phyloP scores from a whole-genome alignment of 176 grass and related monocot species.

The Musa acuminata region DNA sequence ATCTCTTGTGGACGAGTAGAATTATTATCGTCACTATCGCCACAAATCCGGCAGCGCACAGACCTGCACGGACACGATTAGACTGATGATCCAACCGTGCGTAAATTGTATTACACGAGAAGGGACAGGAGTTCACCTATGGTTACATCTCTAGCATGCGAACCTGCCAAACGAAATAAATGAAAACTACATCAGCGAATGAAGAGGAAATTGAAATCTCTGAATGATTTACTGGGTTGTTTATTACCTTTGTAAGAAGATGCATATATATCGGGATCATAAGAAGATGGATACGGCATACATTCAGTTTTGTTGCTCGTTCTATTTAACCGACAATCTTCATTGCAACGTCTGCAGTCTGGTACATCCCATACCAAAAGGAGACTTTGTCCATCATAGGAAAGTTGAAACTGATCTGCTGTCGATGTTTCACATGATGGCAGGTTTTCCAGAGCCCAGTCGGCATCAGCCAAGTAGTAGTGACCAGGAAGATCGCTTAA shows the following conservation, averaged over 20 bases:
- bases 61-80: not conserved
- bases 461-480: not conserved
- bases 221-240: no score
- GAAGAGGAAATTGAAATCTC: no score
- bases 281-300: rapidly evolving
- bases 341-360: not conserved
- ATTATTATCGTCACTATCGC: not conserved
- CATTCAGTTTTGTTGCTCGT: not conserved
- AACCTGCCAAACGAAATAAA: not conserved
- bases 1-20: not conserved
- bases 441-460: rapidly evolving
- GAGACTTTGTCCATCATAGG: not conserved
- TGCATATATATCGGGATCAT: no score
- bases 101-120: not conserved
- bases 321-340: not conserved
- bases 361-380: not conserved
- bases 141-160: not conserved
- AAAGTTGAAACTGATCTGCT: not conserved
- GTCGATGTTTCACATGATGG: not conserved
- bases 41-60: not conserved
- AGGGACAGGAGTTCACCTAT: not conserved
- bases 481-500: not conserved
- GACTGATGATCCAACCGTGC: not conserved
- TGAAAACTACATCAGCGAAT: not conserved
- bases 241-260: no score